These are phyloP conservation scores for Jackrogersella multiformis DNA, from an alignment of 495 filamentous ascomycete genomes.

Conservation along the genomic window DNA sequence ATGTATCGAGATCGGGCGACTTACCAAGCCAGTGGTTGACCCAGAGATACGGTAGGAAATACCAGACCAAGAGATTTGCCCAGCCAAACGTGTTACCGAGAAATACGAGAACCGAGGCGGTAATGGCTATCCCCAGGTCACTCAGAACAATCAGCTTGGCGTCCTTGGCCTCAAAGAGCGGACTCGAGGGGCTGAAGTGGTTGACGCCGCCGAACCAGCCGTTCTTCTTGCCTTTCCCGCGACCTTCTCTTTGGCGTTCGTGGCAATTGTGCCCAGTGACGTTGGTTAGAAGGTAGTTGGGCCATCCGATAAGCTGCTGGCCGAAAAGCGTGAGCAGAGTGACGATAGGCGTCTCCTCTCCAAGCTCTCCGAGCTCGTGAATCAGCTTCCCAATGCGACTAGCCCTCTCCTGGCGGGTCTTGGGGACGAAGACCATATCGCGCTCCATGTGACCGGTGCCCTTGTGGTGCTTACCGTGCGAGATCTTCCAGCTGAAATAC, in stretches of 20 bases:
- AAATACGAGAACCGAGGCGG: conserved; percentile 62
- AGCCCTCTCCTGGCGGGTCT: conserved; percentile 79
- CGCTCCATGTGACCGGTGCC: conserved; percentile 94
- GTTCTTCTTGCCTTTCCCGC: conserved; percentile 88
- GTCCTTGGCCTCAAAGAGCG: conserved; percentile 91
- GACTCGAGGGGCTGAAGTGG: conserved; percentile 90
- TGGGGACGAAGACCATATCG: conserved; percentile 97
- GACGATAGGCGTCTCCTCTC: conserved; percentile 91
- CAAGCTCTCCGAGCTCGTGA: conserved; percentile 85
- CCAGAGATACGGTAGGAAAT: conserved; percentile 93
- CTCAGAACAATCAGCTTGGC: conserved; percentile 82
- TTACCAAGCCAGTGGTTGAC: conserved; percentile 97
- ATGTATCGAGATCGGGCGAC: conserved; percentile 38
- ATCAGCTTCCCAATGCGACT: conserved; percentile 71
- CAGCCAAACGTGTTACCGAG: conserved; percentile 79
- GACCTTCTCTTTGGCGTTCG: conserved; percentile 82
- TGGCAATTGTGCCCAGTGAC: conserved; percentile 96
- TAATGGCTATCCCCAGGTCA: conserved; percentile 78
- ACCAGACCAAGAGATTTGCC: conserved; percentile 90
- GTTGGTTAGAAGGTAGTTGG: conserved; percentile 84
- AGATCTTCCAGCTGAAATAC: conserved; percentile 94
- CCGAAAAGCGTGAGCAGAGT: conserved; percentile 75
- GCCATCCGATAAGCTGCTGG: conserved; percentile 94
- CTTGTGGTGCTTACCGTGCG: conserved; percentile 94
- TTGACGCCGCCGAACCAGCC: conserved; percentile 84